A percentile compares a stretch with the other conserved stretches of the same genome.
These are phyloP conservation scores for Paramecium tetraurelia DNA, from an alignment of 73 alveolate species.

Conservation along the genomic window DNA sequence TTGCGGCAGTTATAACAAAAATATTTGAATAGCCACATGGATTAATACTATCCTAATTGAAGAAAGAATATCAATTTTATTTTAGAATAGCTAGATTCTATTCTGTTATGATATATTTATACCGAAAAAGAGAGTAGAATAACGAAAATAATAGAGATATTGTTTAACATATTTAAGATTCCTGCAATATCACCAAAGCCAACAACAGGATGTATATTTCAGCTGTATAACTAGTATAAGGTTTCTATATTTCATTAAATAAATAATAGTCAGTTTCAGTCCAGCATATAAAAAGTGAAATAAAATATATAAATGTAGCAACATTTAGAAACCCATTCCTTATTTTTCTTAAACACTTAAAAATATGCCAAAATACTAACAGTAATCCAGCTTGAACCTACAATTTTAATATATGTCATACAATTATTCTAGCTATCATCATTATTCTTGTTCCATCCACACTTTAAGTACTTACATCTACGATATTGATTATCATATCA, in stretches of 20 bases:
- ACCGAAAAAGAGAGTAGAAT: conserved; percentile 1
- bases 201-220: neutral
- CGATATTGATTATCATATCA: neutral
- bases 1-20: neutral
- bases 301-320: neutral
- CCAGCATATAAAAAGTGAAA: neutral
- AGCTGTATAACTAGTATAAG: neutral
- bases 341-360: neutral
- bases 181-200: neutral
- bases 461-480: neutral
- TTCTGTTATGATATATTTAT: neutral
- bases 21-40: neutral
- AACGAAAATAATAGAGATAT: neutral
- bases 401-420: neutral
- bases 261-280: conserved; percentile 24
- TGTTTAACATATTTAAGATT: conserved; percentile 2
- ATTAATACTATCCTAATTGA: neutral
- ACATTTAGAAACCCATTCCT: neutral
- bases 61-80: neutral
- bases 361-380: neutral
- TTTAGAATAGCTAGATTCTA: neutral
- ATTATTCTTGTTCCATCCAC: neutral
- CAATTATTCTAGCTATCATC: neutral
- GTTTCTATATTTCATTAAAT: neutral
- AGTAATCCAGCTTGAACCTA: neutral